Evolutionary conservation across 2,329 filamentous ascomycete species (phyloP), one percentile per base, ranked within the genome.

Genomic region (Pestalotiopsis fici): DNA sequence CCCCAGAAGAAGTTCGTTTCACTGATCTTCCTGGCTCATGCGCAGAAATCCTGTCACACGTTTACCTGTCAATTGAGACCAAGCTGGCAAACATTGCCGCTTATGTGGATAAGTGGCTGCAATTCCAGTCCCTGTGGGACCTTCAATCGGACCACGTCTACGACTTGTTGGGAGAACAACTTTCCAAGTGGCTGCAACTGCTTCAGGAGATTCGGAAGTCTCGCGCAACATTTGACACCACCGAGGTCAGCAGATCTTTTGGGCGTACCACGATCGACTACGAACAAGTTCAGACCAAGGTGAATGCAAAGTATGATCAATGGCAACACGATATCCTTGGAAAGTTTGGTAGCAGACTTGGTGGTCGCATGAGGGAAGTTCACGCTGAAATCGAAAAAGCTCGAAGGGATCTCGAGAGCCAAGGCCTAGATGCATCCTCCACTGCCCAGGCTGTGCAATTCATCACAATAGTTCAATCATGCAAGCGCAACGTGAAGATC

Each of bases 241-340:
- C 95, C 9, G 96, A 98, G 77, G 93, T 97, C 71, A 96, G 92
- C 79, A 92, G 93, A 50, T 92, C 92, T 1, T 99, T 99, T 77
- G 96, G 96, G 4, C 95, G 97, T 79, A 90, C 98, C 65, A 94
- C 92, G 3, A 94, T 99, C 75, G 95, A 99, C 78, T 99, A 99
- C 76, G 96, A 98, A 74, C 97, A 99, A 79, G 96, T 99, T 0
- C 97, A 99, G 80, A 94, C 95, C 67, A 98, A 97, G 80, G 96
- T 99, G 79, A 99, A 98, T 75, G 94, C 94, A 74, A 99, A 98
- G 79, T 99, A 99, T 77, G 97, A 99, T 77, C 95, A 98, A 79
- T 99, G 97, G 96, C 96, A 99, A 79, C 94, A 98, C 74, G 96
- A 99, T 72, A 97, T 99, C 66, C 85, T 98, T 47, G 88, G 93